Conservation (phyloP, 345 rosid genomes). For the Camelina neglecta region DNA sequence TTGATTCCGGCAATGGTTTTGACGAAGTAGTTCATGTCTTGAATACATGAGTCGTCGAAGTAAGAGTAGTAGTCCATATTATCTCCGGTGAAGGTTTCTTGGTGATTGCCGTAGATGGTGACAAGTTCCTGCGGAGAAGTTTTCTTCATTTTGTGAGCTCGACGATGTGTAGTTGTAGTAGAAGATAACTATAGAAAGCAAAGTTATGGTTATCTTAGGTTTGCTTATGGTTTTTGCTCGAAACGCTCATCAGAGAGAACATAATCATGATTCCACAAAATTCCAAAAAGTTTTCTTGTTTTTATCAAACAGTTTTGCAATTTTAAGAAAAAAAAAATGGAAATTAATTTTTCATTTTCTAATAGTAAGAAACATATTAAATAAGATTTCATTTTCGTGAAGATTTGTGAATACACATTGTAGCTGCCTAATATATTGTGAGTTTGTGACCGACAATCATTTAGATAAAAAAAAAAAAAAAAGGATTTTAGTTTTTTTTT, state of each 20-base stretch:
- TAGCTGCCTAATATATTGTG: not conserved
- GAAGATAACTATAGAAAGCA: conserved; percentile 1
- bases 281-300: conserved; percentile 2
- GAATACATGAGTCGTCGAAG: conserved; percentile 85
- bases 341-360: no score
- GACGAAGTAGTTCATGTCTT: conserved; percentile 89
- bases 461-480: no score
- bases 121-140: conserved; percentile 46
- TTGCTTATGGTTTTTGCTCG: conserved; percentile 17
- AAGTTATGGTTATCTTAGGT: conserved; percentile 13
- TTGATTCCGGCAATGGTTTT: conserved; percentile 81
- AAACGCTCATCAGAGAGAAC: conserved; percentile 14
- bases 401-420: not conserved
- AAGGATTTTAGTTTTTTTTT: no score
- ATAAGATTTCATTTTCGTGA: not conserved
- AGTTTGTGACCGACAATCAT: no score
- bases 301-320: not conserved
- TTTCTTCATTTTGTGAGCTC: conserved; percentile 54
- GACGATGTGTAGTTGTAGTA: not conserved
- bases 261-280: conserved; percentile 23
- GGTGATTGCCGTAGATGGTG: conserved; percentile 42
- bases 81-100: conserved; percentile 39
- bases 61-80: conserved; percentile 46
- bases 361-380: not conserved
- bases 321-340: not conserved